Conservation (phyloP, 2,329 filamentous ascomycete species). For the Truncatella angustata region DNA sequence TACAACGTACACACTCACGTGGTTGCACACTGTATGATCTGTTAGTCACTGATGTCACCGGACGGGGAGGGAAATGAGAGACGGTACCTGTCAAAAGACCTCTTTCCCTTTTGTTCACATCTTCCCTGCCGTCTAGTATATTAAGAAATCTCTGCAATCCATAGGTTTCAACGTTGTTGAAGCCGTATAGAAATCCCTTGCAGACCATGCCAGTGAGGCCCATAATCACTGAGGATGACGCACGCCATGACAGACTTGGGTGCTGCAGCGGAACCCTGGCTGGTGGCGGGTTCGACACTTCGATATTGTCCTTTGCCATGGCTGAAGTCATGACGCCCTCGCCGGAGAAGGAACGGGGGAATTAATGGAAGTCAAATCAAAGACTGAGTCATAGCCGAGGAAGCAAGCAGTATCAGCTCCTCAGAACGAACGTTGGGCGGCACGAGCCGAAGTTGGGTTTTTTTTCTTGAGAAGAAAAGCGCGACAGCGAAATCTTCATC, state of each 20-base stretch:
- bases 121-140: constrained; percentile 70
- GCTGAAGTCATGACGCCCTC: too few relatives aligned
- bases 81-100: constrained; percentile 77
- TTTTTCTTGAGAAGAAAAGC: too few relatives aligned
- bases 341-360: neutral
- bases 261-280: constrained; percentile 27
- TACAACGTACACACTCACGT: constrained; percentile 77
- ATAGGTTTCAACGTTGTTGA: constrained; percentile 73
- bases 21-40: constrained; percentile 70
- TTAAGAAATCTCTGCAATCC: constrained; percentile 75
- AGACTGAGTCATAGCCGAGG: too few relatives aligned
- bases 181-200: constrained; percentile 69
- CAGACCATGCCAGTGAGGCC: constrained; percentile 69
- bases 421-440: too few relatives aligned
- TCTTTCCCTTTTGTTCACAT: constrained; percentile 63
- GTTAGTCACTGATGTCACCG: constrained; percentile 13
- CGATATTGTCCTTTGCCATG: constrained; percentile 6
- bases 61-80: constrained; percentile 4
- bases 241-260: constrained; percentile 67
- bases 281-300: neutral
- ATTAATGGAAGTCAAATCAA: too few relatives aligned
- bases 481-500: too few relatives aligned
- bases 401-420: too few relatives aligned
- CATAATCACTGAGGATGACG: constrained; percentile 72
- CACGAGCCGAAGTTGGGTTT: too few relatives aligned